These are phyloP conservation scores for Sequoiadendron giganteum DNA, from an alignment of 75 land plant genomes.

Conservation along the genomic window DNA sequence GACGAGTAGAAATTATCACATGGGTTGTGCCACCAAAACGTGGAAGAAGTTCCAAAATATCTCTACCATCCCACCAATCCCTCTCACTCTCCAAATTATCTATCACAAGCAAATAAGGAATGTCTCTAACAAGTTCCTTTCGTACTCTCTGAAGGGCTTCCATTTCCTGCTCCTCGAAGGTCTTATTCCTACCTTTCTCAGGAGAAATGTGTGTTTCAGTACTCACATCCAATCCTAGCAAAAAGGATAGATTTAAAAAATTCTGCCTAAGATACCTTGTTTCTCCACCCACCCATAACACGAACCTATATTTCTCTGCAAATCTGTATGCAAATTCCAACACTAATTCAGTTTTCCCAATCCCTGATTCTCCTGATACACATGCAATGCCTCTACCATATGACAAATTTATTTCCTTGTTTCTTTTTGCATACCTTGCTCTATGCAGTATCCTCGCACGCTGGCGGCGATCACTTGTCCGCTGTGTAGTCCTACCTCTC, in stretches of 20 bases:
- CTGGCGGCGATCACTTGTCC: constrained; percentile 10
- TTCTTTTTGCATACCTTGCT: constrained; percentile 27
- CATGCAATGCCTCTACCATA: constrained; percentile 77
- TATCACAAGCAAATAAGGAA: constrained; percentile 83
- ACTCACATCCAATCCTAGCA: constrained; percentile 73
- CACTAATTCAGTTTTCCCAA: constrained; percentile 89
- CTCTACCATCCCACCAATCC: constrained; percentile 86
- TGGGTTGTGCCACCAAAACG: constrained; percentile 83
- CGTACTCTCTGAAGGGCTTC: constrained; percentile 64
- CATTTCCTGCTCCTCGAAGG: constrained; percentile 83
- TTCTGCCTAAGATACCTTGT: constrained; percentile 79
- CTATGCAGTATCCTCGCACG: constrained; percentile 11
- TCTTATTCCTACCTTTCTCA: constrained; percentile 50
- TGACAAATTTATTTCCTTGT: constrained; percentile 25
- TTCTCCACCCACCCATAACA: constrained; percentile 92
- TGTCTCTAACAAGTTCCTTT: constrained; percentile 71
- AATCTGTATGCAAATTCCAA: constrained; percentile 79
- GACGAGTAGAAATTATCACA: constrained; percentile 77
- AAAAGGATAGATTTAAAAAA: constrained; percentile 58
- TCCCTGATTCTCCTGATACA: constrained; percentile 78
- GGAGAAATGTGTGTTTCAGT: constrained; percentile 32
- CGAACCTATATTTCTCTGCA: constrained; percentile 84
- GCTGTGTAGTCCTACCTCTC: constrained; percentile 26
- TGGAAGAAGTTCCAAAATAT: constrained; percentile 83
- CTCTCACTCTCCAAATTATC: constrained; percentile 88